These are phyloP conservation scores for Phytophthora foliorum DNA, from an alignment of 352 stramenopile genomes.

Conservation along the genomic window DNA sequence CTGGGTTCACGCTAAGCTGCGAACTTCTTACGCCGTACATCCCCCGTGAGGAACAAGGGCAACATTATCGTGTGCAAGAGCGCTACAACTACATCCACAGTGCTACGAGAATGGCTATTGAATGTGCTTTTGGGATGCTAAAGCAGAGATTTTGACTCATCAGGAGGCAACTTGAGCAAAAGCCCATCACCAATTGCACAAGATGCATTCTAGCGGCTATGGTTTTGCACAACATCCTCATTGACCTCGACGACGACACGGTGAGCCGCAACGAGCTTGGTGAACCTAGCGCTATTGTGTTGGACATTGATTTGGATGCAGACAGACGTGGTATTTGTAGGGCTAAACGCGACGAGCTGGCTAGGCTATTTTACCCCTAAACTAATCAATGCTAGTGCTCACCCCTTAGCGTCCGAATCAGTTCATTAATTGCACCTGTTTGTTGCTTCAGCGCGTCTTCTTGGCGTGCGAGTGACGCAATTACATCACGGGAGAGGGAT, in stretches of 20 bases:
- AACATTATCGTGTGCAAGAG: background rate
- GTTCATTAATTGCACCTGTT: slow-evolving; percentile 1
- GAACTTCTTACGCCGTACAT: background rate
- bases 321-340: slow-evolving; percentile 2
- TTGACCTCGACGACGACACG: slow-evolving; percentile 3
- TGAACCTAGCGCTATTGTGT: background rate
- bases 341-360: background rate
- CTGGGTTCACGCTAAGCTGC: background rate
- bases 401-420: background rate
- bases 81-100: background rate
- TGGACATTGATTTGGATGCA: background rate
- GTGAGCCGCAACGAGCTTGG: background rate
- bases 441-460: slow-evolving; percentile 7
- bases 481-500: background rate
- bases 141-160: slow-evolving; percentile 7
- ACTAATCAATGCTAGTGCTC: background rate
- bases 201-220: slow-evolving; percentile 3
- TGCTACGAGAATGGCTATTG: slow-evolving; percentile 1
- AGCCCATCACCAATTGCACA: background rate
- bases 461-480: background rate
- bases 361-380: background rate
- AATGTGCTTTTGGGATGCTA: slow-evolving; percentile 5
- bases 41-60: background rate
- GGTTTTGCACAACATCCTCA: slow-evolving; percentile 5
- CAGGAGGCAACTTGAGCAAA: slow-evolving; percentile 3